phyloP scores from a whole-genome alignment of 371 early-diverging fungal genomes.

The Saksenaea oblongispora region DNA sequence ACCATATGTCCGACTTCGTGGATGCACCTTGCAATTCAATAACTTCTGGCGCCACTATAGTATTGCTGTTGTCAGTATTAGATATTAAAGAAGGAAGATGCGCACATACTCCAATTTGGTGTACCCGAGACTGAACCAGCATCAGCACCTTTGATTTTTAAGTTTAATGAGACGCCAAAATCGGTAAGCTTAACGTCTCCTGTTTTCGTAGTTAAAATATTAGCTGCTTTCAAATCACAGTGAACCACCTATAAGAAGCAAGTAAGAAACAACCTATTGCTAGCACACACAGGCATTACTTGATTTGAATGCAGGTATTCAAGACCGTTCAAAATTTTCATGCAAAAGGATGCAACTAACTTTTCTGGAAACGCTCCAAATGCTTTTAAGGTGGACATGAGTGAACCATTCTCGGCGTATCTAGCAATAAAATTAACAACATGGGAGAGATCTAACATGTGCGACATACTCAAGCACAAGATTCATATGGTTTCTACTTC shows the following conservation, averaged over 20 bases:
- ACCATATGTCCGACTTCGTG: slow-evolving; percentile 89
- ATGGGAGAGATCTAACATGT: not conserved
- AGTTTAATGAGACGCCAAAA: slow-evolving; percentile 91
- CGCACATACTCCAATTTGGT: slow-evolving; percentile 90
- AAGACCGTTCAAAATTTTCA: slow-evolving; percentile 89
- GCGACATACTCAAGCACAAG: slow-evolving; percentile 81
- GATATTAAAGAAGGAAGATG: not conserved
- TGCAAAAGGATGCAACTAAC: slow-evolving; percentile 88
- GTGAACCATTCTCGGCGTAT: slow-evolving; percentile 93
- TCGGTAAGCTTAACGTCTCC: slow-evolving; percentile 96
- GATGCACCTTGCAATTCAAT: slow-evolving; percentile 83
- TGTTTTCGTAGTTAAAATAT: slow-evolving; percentile 92
- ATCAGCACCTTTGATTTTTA: slow-evolving; percentile 67
- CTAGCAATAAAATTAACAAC: slow-evolving; percentile 10
- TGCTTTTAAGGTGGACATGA: slow-evolving; percentile 83
- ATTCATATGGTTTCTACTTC: slow-evolving; percentile 70
- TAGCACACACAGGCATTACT: not conserved
- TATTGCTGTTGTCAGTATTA: not conserved
- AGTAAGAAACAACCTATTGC: not conserved
- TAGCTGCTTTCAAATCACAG: slow-evolving; percentile 97
- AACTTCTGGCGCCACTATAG: slow-evolving; percentile 95
- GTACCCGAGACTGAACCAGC: slow-evolving; percentile 81
- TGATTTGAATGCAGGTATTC: slow-evolving; percentile 89
- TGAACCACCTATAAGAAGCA: slow-evolving; percentile 69
- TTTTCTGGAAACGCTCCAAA: slow-evolving; percentile 94